phyloP scores from a whole-genome alignment of 148 eudicot species.

The Salicornia ramosissima region DNA sequence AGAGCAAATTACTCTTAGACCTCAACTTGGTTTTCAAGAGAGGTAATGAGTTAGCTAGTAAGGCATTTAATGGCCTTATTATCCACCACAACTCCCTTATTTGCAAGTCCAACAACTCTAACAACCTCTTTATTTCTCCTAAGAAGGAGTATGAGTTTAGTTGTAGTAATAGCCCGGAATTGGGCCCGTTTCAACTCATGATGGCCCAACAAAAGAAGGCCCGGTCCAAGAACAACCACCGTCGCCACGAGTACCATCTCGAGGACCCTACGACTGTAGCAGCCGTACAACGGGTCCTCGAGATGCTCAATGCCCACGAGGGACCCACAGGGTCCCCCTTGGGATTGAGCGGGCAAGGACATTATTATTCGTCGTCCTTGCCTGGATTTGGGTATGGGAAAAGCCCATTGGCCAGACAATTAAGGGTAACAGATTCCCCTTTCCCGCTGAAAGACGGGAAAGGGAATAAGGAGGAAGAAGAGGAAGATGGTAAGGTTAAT shows the following conservation, averaged over 20 bases:
- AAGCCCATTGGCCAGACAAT: conserved; percentile 46
- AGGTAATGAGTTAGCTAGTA: conserved; percentile 42
- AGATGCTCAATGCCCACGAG: conserved; percentile 29
- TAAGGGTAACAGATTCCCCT: conserved; percentile 74
- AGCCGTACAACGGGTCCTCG: conserved; percentile 38
- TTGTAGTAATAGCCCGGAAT: conserved; percentile 58
- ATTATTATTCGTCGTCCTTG: conserved; percentile 1
- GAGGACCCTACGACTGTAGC: conserved; percentile 26
- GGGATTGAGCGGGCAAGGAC: conserved; percentile 5
- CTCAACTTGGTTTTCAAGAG: conserved; percentile 40
- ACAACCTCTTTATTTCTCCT: conserved; percentile 33
- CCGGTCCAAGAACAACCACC: conserved; percentile 20
- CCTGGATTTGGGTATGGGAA: conserved; percentile 43
- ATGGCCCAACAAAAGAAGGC: conserved; percentile 26
- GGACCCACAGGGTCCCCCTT: conserved; percentile 27
- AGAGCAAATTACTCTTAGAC: conserved; percentile 49
- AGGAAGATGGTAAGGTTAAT: conserved; percentile 41
- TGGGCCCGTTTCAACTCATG: conserved; percentile 23
- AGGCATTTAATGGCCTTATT: conserved; percentile 38
- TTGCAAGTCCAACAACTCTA: conserved; percentile 38
- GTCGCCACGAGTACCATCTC: conserved; percentile 9
- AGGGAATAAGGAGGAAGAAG: conserved; percentile 27
- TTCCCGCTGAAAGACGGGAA: conserved; percentile 40
- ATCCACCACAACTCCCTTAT: conserved; percentile 47
- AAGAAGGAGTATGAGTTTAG: conserved; percentile 62